phyloP scores from a whole-genome alignment of 2,329 filamentous ascomycete species.

The Colletotrichum simmondsii region DNA sequence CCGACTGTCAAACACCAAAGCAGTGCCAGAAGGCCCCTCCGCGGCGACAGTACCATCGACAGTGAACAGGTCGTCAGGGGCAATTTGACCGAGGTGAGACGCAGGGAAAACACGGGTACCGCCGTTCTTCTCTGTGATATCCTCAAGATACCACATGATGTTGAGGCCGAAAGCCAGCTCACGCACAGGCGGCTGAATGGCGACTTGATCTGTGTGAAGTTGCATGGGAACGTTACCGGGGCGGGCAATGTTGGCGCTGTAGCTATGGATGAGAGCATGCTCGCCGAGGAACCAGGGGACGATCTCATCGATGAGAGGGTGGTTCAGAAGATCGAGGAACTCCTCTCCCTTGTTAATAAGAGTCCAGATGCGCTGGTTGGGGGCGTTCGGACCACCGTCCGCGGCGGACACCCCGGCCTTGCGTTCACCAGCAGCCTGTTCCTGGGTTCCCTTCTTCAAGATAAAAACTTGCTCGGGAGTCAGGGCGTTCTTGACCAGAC shows the following conservation, averaged over 20 bases:
- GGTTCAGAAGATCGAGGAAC: conserved; percentile 15
- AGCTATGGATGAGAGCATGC: too few relatives aligned
- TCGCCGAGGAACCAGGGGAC: conserved; percentile 8
- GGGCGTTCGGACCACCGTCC: neutral
- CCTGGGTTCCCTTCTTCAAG: conserved; percentile 11
- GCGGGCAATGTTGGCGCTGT: too few relatives aligned
- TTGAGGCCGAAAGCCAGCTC: neutral
- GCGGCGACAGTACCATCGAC: conserved; percentile 13
- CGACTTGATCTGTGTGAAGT: neutral
- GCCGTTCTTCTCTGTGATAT: neutral
- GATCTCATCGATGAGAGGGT: conserved; percentile 19
- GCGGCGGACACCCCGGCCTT: neutral
- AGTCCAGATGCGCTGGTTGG: conserved; percentile 19
- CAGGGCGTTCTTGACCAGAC: conserved; percentile 20
- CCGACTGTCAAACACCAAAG: neutral
- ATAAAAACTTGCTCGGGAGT: neutral
- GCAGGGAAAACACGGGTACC: neutral
- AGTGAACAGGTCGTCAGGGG: neutral
- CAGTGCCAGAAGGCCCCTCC: neutral
- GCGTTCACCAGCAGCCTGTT: conserved; percentile 17
- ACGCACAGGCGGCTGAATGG: neutral
- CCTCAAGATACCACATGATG: neutral
- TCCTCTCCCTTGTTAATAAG: conserved; percentile 23
- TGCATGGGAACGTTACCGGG: neutral
- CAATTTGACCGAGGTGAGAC: neutral